Conservation (phyloP, 768 basidiomycete species). For the Hericium coralloides region DNA sequence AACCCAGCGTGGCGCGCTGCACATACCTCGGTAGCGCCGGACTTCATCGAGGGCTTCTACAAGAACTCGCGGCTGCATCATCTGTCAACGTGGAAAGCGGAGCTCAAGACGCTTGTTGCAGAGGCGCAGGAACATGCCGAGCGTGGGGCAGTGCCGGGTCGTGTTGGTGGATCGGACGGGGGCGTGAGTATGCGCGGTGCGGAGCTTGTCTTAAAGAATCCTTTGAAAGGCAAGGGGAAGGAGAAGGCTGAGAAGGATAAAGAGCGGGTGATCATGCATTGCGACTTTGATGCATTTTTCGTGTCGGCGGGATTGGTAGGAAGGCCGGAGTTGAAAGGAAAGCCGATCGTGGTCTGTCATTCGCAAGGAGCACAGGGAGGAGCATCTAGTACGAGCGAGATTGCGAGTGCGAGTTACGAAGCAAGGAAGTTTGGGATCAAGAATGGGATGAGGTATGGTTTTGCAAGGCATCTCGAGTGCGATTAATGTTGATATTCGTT, state of each 20-base stretch:
- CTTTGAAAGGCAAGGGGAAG: conserved; percentile 51
- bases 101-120: conserved; percentile 69
- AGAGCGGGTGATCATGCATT: conserved; percentile 77
- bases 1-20: conserved; percentile 79
- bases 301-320: conserved; percentile 82
- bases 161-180: conserved; percentile 14
- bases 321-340: conserved; percentile 75
- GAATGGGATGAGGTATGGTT: conserved; percentile 86
- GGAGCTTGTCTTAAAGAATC: conserved; percentile 39
- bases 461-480: neutral
- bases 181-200: conserved; percentile 27
- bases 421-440: conserved; percentile 80
- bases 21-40: conserved; percentile 79
- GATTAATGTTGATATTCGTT: neutral
- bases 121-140: conserved; percentile 73
- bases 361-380: conserved; percentile 74
- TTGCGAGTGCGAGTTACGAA: conserved; percentile 92
- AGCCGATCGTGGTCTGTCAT: conserved; percentile 93
- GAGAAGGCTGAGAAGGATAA: conserved; percentile 37
- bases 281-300: conserved; percentile 96
- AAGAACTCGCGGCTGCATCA: conserved; percentile 88
- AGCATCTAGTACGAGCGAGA: conserved; percentile 79
- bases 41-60: conserved; percentile 71
- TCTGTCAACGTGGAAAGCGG: conserved; percentile 86
- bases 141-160: conserved; percentile 16